phyloP scores from a whole-genome alignment of 768 basidiomycete genomes.

The Russula lepida region DNA sequence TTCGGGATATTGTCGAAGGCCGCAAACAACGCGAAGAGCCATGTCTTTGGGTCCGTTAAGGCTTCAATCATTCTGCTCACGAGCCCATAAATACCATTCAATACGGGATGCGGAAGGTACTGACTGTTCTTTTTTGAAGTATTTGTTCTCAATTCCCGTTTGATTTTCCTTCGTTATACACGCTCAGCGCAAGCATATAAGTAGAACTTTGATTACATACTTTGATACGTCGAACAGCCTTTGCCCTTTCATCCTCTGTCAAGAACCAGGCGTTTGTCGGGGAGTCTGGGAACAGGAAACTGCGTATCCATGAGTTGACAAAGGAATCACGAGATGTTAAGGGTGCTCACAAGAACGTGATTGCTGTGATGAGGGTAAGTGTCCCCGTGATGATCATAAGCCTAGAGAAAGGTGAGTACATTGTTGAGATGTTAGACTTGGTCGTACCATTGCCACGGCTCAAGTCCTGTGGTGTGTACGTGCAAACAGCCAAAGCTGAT shows the following conservation, averaged over 20 bases:
- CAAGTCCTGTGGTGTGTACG: constrained; percentile 46
- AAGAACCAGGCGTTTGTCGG: constrained; percentile 72
- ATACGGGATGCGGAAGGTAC: constrained; percentile 24
- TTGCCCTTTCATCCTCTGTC: constrained; percentile 50
- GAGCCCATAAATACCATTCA: not conserved
- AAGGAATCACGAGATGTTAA: not conserved
- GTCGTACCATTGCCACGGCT: constrained; percentile 65
- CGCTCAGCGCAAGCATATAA: not conserved
- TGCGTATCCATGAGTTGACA: constrained; percentile 22
- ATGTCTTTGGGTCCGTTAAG: constrained; percentile 60
- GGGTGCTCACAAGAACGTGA: constrained; percentile 44
- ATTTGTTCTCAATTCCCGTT: constrained; percentile 76
- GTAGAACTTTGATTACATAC: constrained; percentile 26
- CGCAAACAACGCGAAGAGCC: constrained; percentile 66
- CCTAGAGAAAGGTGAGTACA: constrained; percentile 29
- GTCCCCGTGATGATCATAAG: constrained; percentile 63
- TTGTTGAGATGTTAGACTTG: not conserved
- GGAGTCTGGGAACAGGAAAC: constrained; percentile 67
- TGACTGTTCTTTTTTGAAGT: constrained; percentile 72
- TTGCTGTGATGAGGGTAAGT: constrained; percentile 45
- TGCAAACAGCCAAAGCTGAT: constrained; percentile 59
- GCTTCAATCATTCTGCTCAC: constrained; percentile 55
- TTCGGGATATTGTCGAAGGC: constrained; percentile 56
- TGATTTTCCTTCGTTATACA: constrained; percentile 47
- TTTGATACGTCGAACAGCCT: constrained; percentile 59